These are phyloP conservation scores for Trypanosoma boissoni DNA, from an alignment of 208 protist genomes.

Conservation along the genomic window DNA sequence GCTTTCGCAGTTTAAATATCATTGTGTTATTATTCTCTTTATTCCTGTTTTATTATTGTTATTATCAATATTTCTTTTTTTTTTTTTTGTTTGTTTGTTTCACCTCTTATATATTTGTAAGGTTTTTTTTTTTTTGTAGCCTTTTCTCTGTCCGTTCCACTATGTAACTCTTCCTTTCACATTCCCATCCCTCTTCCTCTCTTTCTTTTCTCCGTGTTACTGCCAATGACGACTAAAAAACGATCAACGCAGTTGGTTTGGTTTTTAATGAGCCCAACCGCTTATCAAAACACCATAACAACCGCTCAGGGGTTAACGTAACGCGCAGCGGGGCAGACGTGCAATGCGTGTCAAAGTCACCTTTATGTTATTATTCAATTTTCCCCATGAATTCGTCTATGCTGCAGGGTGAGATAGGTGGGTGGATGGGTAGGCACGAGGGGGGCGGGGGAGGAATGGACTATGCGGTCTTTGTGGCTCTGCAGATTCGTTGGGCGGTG, in stretches of 20 bases:
- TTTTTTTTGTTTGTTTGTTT: constrained; percentile 15
- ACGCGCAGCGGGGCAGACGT: no score
- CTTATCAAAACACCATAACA: not conserved
- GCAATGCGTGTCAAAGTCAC: no score
- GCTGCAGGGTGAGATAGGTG: no score
- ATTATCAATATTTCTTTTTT: not conserved
- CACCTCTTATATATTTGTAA: not conserved
- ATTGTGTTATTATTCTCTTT: constrained; percentile 14
- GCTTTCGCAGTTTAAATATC: constrained; percentile 1
- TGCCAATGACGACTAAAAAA: not conserved
- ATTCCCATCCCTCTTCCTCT: not conserved
- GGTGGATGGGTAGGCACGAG: no score
- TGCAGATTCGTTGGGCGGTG: not conserved
- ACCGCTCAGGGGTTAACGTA: not conserved
- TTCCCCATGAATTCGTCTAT: no score
- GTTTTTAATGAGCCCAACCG: not conserved
- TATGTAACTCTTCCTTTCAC: not conserved
- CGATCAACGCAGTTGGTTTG: not conserved
- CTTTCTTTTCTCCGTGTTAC: not conserved
- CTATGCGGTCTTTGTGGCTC: no score
- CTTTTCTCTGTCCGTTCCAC: not conserved
- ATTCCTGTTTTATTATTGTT: not conserved
- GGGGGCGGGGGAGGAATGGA: no score
- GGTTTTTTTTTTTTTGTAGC: not conserved
- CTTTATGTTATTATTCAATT: no score